Base-by-base conservation (phyloP, 2,329 filamentous ascomycete species). In the Byssoonygena ceratinophila region DNA sequence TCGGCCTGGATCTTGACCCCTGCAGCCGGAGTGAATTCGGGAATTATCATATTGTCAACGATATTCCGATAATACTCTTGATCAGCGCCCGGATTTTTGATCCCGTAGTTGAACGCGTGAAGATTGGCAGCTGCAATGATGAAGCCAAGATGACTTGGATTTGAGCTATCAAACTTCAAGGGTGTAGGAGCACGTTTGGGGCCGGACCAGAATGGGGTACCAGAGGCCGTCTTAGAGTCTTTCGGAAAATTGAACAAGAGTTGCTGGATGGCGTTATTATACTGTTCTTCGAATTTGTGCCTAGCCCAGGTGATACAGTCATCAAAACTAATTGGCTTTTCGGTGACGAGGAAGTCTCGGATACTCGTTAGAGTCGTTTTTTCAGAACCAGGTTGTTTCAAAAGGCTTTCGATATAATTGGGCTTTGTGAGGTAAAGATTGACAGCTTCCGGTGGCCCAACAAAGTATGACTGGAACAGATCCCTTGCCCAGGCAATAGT, bases 401-500 rank as follows among this genome's bases (percentile, higher is more conserved):
- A 71, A 0, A 88, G 87, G 16, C 81, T 80, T 61, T 89, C 84
- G 14, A 98, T 78, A 66, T 94, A 98, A 69, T 94, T 87, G 29
- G 91, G 83, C 69, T 96, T 87, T 1, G 84, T 87, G 59, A 98
- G 76, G 68, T 98, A 96, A 54, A 94, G 76, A 68, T 98, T 98
- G 65, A 92, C 91, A 32, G 89, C 86, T 71, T 97, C 89, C 0
- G 92, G 86, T 29, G 89, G 89, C 61, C 91, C 92, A 61, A 94
- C 89, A 63, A 97, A 98, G 60, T 84, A 88, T 25, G 83, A 84
- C 72, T 97, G 89, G 71, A 98, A 98, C 59, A 95, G 79, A 68
- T 97, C 92, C 63, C 94, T 87, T 36, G 90, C 84, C 92, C 92
- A 98, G 2, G 92, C 92, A 67, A 98, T 98, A 0, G 92, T 97